phyloP scores from a whole-genome alignment of 2,329 filamentous ascomycete species.

The Exophiala viscosa region DNA sequence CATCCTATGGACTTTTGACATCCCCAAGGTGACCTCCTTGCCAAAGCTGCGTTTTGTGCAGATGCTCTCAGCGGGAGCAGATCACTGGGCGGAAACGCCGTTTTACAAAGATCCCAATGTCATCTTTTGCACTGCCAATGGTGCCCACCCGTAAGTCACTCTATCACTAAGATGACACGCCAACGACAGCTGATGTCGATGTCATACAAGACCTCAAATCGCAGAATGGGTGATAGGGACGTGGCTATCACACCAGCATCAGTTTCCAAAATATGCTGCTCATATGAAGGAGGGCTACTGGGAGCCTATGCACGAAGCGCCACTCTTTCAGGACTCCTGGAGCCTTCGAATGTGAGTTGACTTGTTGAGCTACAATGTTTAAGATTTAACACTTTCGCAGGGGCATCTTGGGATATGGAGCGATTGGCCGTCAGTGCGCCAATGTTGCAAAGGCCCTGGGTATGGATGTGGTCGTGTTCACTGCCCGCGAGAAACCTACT shows the following conservation, averaged over 20 bases:
- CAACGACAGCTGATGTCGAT: background rate
- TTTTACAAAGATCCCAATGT: slow-evolving; percentile 37
- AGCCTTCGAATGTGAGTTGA: slow-evolving; percentile 20
- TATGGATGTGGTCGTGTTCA: slow-evolving; percentile 71
- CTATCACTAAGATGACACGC: slow-evolving; percentile 3
- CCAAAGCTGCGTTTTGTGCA: slow-evolving; percentile 45
- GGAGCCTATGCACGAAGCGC: slow-evolving; percentile 27
- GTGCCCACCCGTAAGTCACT: slow-evolving; percentile 40
- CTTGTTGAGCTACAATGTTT: background rate
- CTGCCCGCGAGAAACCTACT: slow-evolving; percentile 62
- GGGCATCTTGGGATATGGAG: slow-evolving; percentile 60
- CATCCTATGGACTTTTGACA: slow-evolving; percentile 2
- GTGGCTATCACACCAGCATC: slow-evolving; percentile 35
- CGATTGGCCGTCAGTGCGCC: slow-evolving; percentile 56
- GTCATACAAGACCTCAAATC: slow-evolving; percentile 36
- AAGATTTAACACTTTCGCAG: slow-evolving; percentile 35
- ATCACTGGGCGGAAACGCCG: slow-evolving; percentile 39
- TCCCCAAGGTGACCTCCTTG: background rate
- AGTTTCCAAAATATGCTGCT: slow-evolving; percentile 32
- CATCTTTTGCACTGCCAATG: slow-evolving; percentile 42
- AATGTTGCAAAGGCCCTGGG: slow-evolving; percentile 51
- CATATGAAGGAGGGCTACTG: slow-evolving; percentile 33
- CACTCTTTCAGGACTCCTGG: slow-evolving; percentile 12
- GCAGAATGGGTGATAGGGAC: slow-evolving; percentile 42
- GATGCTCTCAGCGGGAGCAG: slow-evolving; percentile 43